phyloP scores from a whole-genome alignment of 495 filamentous ascomycete genomes.

The Xylaria telfairii region DNA sequence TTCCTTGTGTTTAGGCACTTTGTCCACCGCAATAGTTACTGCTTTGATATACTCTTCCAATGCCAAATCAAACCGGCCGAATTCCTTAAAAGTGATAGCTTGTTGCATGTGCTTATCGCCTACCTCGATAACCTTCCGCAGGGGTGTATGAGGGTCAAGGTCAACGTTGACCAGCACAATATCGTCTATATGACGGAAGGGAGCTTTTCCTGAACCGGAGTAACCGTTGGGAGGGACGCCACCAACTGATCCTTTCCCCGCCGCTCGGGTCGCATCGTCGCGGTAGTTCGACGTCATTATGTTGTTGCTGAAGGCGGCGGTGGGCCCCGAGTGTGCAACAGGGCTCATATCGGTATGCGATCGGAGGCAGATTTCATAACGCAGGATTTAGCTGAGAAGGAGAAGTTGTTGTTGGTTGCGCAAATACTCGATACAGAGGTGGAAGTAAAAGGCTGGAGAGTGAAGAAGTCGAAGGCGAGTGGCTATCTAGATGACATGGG shows the following conservation, averaged over 20 bases:
- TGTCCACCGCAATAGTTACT: constrained; percentile 73
- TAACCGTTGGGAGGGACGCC: constrained; percentile 15
- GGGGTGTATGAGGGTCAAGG: constrained; percentile 49
- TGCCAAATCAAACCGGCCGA: constrained; percentile 57
- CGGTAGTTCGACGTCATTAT: constrained; percentile 10
- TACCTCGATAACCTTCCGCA: constrained; percentile 55
- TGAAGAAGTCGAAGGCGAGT: neutral
- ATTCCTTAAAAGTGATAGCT: constrained; percentile 58
- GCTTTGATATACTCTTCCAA: constrained; percentile 78
- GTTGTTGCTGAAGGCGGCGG: constrained; percentile 14
- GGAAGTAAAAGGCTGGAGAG: neutral
- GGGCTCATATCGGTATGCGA: constrained; percentile 34
- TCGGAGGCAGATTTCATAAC: constrained; percentile 17
- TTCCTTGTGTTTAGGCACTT: constrained; percentile 75
- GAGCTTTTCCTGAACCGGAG: constrained; percentile 37
- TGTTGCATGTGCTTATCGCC: constrained; percentile 58
- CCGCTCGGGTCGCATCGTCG: neutral
- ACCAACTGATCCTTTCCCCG: constrained; percentile 4
- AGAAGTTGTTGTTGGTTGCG: neutral
- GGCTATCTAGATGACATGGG: neutral
- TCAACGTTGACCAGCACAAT: constrained; percentile 58
- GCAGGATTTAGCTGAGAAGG: neutral
- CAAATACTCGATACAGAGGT: constrained; percentile 3
- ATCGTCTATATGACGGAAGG: constrained; percentile 78
- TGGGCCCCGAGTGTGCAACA: constrained; percentile 27